These are phyloP conservation scores for Epichloe brachyelytri DNA, from an alignment of 2,329 filamentous ascomycete species.

Conservation along the genomic window DNA sequence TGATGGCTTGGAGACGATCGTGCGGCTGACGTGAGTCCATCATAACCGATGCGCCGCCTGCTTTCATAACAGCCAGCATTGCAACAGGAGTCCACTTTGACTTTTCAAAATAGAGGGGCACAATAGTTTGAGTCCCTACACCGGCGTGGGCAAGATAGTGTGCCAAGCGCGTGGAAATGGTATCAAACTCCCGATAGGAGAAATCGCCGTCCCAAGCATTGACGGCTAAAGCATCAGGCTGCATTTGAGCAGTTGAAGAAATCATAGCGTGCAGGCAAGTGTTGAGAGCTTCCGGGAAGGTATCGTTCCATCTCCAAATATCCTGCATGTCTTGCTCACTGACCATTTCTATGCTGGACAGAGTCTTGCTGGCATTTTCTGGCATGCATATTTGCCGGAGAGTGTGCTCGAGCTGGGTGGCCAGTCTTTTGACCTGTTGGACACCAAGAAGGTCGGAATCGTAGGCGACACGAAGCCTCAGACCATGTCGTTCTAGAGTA, in stretches of 20 bases:
- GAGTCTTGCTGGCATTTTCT: neutral
- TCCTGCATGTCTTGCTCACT: constrained; percentile 1
- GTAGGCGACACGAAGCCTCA: constrained; percentile 1
- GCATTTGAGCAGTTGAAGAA: neutral
- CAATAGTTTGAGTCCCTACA: constrained; percentile 1
- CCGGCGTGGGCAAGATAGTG: constrained; percentile 2
- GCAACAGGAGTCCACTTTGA: constrained; percentile 5
- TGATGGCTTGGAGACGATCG: constrained; percentile 9
- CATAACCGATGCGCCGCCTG: constrained; percentile 3
- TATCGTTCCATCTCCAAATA: constrained; percentile 7
- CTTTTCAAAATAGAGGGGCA: constrained; percentile 5
- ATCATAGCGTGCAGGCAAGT: constrained; percentile 5
- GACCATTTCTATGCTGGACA: neutral
- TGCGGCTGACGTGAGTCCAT: constrained; percentile 10
- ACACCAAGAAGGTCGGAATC: neutral
- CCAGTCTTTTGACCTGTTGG: neutral
- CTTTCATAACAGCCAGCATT: constrained; percentile 3
- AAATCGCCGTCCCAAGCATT: constrained; percentile 26
- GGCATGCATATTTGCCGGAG: constrained; percentile 1
- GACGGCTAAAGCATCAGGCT: constrained; percentile 5
- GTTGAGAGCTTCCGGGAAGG: neutral
- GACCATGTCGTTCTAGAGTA: neutral
- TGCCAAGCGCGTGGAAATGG: constrained; percentile 4
- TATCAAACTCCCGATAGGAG: constrained; percentile 20
- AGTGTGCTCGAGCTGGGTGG: constrained; percentile 1